Conservation (phyloP, 1,284 basidiomycete species). For the Meripilus lineatus region DNA sequence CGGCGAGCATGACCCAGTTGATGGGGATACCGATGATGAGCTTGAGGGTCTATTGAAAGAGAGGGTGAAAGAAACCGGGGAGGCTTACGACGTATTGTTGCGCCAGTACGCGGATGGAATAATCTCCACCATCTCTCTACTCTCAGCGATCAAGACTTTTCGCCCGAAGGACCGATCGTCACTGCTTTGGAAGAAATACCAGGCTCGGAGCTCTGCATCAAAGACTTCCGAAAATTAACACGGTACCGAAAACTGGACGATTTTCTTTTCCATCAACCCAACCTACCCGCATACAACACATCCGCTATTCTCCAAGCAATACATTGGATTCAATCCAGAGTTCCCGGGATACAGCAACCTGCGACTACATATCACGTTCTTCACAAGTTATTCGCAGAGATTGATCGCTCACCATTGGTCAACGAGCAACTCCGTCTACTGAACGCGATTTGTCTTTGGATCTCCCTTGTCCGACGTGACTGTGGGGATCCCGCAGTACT, state of each 20-base stretch:
- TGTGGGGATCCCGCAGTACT: slow-evolving; percentile 59
- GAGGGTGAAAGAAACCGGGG: slow-evolving; percentile 28
- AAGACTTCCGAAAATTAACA: slow-evolving; percentile 45
- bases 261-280: slow-evolving; percentile 53
- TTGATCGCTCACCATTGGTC: slow-evolving; percentile 71
- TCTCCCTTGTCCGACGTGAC: slow-evolving; percentile 51
- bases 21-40: slow-evolving; percentile 14
- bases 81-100: slow-evolving; percentile 29
- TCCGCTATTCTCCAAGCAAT: slow-evolving; percentile 50
- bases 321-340: slow-evolving; percentile 46
- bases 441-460: slow-evolving; percentile 70
- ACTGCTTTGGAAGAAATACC: slow-evolving; percentile 35
- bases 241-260: slow-evolving; percentile 43
- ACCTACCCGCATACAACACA: slow-evolving; percentile 53
- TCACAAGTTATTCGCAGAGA: slow-evolving; percentile 65
- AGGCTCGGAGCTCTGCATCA: slow-evolving; percentile 27
- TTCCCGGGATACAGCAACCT: slow-evolving; percentile 34
- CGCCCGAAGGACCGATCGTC: slow-evolving; percentile 40
- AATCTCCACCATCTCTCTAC: slow-evolving; percentile 52
- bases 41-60: slow-evolving; percentile 35
- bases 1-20: slow-evolving; percentile 23
- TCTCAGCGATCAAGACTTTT: slow-evolving; percentile 56
- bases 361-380: slow-evolving; percentile 74
- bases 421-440: slow-evolving; percentile 83
- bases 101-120: slow-evolving; percentile 49